These are phyloP conservation scores for Brasenia schreberi DNA, from an alignment of 164 flowering plant genomes.

Conservation along the genomic window DNA sequence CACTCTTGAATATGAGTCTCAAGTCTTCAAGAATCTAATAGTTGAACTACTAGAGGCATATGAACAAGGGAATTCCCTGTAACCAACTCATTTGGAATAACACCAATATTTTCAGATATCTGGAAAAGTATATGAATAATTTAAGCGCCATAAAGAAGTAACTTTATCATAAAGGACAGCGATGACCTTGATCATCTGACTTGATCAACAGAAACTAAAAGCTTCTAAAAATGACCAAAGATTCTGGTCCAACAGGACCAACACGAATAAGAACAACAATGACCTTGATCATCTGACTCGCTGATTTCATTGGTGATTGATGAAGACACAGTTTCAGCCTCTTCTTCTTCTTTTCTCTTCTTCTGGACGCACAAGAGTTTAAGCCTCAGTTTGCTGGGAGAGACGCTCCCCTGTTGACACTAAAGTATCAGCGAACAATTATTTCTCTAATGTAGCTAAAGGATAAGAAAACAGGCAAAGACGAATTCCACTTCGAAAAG, in stretches of 20 bases:
- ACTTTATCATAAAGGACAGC: too few relatives aligned
- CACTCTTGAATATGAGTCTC: background rate
- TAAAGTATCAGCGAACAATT: background rate
- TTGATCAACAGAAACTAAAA: too few relatives aligned
- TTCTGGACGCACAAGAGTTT: conserved; percentile 56
- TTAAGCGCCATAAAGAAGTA: too few relatives aligned
- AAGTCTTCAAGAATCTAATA: too few relatives aligned
- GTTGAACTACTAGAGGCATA: too few relatives aligned
- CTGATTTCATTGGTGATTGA: conserved; percentile 28
- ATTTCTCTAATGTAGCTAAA: background rate
- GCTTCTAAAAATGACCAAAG: background rate
- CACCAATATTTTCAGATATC: too few relatives aligned
- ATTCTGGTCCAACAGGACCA: background rate
- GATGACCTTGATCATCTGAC: too few relatives aligned
- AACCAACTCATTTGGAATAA: too few relatives aligned
- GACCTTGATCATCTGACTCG: conserved; percentile 35
- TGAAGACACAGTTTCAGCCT: conserved; percentile 26
- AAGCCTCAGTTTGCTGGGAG: conserved; percentile 63
- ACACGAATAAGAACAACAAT: background rate
- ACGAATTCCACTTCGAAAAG: background rate
- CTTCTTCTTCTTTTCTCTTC: conserved; percentile 42
- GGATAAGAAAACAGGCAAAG: background rate
- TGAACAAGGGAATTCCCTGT: too few relatives aligned
- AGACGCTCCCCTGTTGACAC: conserved; percentile 43
- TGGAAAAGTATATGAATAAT: too few relatives aligned